phyloP scores from a whole-genome alignment of 352 stramenopile species.

The Phytopythium mirpurense region DNA sequence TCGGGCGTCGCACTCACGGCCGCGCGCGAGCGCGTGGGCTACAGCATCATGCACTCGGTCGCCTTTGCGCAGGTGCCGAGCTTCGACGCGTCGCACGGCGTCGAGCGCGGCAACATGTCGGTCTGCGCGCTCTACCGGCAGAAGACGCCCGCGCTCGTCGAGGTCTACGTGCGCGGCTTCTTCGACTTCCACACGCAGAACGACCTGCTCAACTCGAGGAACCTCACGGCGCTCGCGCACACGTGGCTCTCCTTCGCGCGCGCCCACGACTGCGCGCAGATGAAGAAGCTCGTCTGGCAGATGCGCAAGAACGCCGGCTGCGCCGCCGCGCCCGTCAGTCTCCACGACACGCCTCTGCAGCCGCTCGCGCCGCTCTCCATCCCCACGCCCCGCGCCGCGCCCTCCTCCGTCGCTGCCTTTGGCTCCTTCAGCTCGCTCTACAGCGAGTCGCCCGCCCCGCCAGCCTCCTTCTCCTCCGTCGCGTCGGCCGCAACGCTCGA shows the following conservation, averaged over 20 bases:
- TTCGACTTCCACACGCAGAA: constrained; percentile 44
- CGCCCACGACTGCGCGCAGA: constrained; percentile 26
- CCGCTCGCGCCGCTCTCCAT: background rate
- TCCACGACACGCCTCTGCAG: constrained; percentile 2
- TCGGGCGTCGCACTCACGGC: constrained; percentile 29
- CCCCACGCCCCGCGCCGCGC: background rate
- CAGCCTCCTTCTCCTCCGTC: constrained; percentile 2
- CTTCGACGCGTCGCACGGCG: constrained; percentile 25
- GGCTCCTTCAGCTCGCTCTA: background rate
- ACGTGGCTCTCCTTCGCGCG: constrained; percentile 28
- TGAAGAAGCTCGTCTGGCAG: constrained; percentile 53
- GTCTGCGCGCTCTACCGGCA: constrained; percentile 45
- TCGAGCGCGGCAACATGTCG: constrained; percentile 45
- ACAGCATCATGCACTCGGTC: constrained; percentile 52
- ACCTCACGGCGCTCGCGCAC: constrained; percentile 26
- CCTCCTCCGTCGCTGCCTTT: no score
- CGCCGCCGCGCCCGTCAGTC: background rate
- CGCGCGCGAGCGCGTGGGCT: constrained; percentile 33
- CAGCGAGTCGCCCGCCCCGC: background rate
- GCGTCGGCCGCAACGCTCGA: background rate
- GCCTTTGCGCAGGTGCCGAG: constrained; percentile 35
- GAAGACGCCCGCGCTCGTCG: constrained; percentile 30
- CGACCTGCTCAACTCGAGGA: constrained; percentile 33
- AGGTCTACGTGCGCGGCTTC: constrained; percentile 44
- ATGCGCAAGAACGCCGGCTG: constrained; percentile 22